Evolutionary conservation across 148 eudicot genomes (phyloP), one percentile per base, ranked within the genome.

Genomic region (Chenopodium formosanum): DNA sequence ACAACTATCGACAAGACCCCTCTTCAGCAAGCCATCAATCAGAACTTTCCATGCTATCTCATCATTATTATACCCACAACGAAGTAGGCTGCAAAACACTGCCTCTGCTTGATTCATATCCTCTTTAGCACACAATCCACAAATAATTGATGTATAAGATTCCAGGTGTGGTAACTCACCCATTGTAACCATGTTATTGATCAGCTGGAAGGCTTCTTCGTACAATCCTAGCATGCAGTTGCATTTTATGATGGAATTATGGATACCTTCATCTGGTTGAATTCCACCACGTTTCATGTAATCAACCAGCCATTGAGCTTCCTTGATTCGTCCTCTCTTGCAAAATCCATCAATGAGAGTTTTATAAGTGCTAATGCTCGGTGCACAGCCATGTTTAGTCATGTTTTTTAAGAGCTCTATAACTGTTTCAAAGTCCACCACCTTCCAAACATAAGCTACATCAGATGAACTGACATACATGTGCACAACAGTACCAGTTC

Each of bases 21-120:
- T 87, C 85, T 83, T 88, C 72, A 94, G 88, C 80, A 94, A 80
- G 25, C 97, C 97, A 80, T 94, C 94, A 84, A 91, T 82, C 63
- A 94, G 86, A 83, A 94, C 63, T 85, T 89, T 91, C 98, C 98
- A 94, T 76, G 88, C 98, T 53, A 94, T 89, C 88, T 94, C 97
- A 83, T 94, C 97, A 82, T 88, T 85, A 86, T 88, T 92, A 80
- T 91, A 94, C 72, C 91, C 94, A 75, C 82, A 79, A 8, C 78
- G 80, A 76, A 94, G 90, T 66, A 94, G 80, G 81, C 83, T 89
- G 80, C 83, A 86, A 79, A 94, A 94, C 22, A 74, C 82, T 73
- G 77, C 79, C 82, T 90, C 89, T 19, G 91, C 97, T 81, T 84
- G 86, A 81, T 89, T 88, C 13, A 60, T 37, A 75, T 85, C 81